These are phyloP conservation scores for Mallotus nudiflorus DNA, from an alignment of 345 rosid species.

Conservation along the genomic window DNA sequence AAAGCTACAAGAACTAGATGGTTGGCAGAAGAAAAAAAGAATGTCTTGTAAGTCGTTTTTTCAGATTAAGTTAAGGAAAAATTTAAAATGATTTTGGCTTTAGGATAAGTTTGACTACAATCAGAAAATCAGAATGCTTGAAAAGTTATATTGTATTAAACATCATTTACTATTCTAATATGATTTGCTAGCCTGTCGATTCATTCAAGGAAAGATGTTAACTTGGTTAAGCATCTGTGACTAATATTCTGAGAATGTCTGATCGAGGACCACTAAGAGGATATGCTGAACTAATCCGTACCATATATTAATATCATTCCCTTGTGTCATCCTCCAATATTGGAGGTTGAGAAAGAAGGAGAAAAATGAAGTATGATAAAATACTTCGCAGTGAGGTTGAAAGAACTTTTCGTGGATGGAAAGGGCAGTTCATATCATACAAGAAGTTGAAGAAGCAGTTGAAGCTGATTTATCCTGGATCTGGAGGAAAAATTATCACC, in stretches of 20 bases:
- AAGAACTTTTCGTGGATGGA: slow-evolving; percentile 39
- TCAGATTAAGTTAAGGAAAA: slow-evolving; percentile 3
- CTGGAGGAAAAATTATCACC: background rate
- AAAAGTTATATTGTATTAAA: background rate
- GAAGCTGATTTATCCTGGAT: slow-evolving; percentile 24
- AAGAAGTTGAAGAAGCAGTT: slow-evolving; percentile 45
- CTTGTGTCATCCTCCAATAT: background rate
- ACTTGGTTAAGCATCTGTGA: background rate
- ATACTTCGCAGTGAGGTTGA: slow-evolving; percentile 37
- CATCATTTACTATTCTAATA: background rate
- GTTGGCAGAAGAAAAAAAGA: background rate
- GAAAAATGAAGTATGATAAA: slow-evolving; percentile 42
- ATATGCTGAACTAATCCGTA: background rate
- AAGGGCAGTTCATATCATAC: slow-evolving; percentile 35
- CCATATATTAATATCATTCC: no score
- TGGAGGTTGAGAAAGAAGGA: background rate
- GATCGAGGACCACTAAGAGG: background rate
- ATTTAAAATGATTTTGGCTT: background rate
- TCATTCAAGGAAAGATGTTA: background rate
- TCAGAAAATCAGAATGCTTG: background rate
- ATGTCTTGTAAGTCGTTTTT: background rate
- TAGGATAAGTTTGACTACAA: background rate
- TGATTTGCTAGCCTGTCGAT: background rate
- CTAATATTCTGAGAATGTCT: background rate
- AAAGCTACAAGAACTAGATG: background rate